Evolutionary conservation across 1,284 basidiomycete genomes (phyloP), one percentile per base, ranked within the genome.

Genomic region (Melampsora americana): DNA sequence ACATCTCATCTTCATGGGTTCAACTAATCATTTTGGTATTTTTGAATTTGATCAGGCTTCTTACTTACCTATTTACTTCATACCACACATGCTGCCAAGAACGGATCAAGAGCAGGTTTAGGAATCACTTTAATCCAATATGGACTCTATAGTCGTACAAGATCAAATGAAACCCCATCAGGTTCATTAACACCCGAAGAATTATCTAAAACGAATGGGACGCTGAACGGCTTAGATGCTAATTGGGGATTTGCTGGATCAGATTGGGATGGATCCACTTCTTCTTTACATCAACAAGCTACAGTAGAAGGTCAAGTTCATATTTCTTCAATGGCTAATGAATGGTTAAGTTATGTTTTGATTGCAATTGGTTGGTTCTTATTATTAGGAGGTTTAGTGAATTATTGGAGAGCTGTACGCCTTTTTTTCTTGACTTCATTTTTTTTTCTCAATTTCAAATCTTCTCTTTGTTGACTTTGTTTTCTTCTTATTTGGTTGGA

Each of bases 121-220:
- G 95, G 96, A 14, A 86, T 97, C 79, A 98, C 96, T 0, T 85
- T 99, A 76, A 94, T 99, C 79, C 92, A 94, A 64, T 93, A 90
- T 78, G 94, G 93, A 32, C 91, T 95, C 81, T 90, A 90, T n/a
- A 86, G 96, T 72, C 88, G 92, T 46, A 83, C 81, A 1, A 78
- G 84, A 30, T 84, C 84, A 0, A 79, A 82, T 68, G 82, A 83
- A 56, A 28, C 26, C 9, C 11, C 50, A 14, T 61, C 50, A 30
- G 28, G 46, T 39, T 20, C 64, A 23, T 61, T 66, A 1, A 60
- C 71, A 48, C 67, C 74, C 6, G 50, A 53, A 20, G 50, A 53
- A 53, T 23, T 53, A 5, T 18, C 32, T 44, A 42, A 28, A 28
- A 42, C 64, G 79, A 79, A 46, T 67, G 77, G 6, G 77, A 77